Conservation (phyloP, 73 alveolate species). For the Paramecium octaurelia region DNA sequence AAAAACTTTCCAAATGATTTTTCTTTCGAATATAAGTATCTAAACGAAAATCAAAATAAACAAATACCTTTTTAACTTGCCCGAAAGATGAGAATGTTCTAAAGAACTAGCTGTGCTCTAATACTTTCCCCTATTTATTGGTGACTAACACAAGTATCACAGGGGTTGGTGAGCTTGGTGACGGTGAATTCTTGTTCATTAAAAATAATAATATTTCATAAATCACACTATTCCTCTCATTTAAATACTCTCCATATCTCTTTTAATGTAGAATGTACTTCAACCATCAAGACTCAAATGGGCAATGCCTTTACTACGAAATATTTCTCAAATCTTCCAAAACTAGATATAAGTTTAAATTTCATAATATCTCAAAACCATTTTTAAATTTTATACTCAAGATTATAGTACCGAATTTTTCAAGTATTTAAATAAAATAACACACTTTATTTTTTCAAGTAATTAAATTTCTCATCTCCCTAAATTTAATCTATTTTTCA, state of each 20-base stretch:
- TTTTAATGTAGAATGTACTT: neutral
- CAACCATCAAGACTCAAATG: neutral
- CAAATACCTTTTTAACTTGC: neutral
- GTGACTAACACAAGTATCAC: constrained; percentile 45
- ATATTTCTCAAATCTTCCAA: neutral
- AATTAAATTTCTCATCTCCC: neutral
- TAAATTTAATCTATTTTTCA: no score
- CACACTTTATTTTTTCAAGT: neutral
- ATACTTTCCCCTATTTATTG: constrained; percentile 19
- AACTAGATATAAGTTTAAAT: neutral
- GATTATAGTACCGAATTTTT: neutral
- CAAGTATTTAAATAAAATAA: neutral
- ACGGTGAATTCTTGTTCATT: constrained; percentile 12
- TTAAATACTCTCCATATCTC: neutral
- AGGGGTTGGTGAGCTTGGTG: constrained; percentile 39
- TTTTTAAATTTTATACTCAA: neutral
- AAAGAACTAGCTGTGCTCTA: constrained; percentile 43
- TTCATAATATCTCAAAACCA: neutral
- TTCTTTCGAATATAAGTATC: constrained; percentile 39
- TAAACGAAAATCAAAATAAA: neutral
- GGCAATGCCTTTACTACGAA: neutral
- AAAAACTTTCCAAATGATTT: constrained; percentile 46
- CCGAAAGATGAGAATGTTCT: constrained; percentile 34
- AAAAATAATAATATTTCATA: neutral
- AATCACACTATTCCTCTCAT: neutral